Conservation (phyloP, 75 land plant species). For the Ceratopteris richardii region DNA sequence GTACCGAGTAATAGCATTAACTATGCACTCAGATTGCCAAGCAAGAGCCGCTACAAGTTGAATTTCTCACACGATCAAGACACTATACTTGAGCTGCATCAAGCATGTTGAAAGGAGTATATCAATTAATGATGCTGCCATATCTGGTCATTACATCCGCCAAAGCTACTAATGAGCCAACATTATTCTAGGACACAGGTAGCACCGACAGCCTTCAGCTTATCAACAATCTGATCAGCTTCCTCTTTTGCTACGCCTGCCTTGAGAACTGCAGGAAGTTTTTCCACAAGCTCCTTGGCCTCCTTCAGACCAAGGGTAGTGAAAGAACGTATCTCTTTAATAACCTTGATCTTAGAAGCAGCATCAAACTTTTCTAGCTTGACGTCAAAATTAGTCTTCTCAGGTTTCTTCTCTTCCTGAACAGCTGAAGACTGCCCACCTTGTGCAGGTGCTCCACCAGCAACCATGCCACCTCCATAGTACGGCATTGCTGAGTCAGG, state of each 20-base stretch:
- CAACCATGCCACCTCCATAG: constrained; percentile 31
- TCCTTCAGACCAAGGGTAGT: constrained; percentile 71
- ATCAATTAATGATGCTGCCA: too few species aligned
- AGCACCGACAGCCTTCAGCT: constrained; percentile 58
- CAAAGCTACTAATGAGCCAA: too few species aligned
- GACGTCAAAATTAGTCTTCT: constrained; percentile 68
- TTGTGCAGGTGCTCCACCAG: constrained; percentile 17
- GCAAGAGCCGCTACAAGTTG: too few species aligned
- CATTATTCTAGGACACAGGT: constrained; percentile 55
- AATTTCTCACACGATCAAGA: too few species aligned
- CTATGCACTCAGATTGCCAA: too few species aligned
- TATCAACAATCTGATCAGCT: constrained; percentile 46
- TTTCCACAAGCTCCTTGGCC: constrained; percentile 85
- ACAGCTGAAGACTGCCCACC: constrained; percentile 20
- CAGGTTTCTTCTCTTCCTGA: constrained; percentile 53
- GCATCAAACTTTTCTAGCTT: constrained; percentile 81
- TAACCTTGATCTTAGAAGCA: constrained; percentile 71
- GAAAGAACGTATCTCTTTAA: constrained; percentile 61
- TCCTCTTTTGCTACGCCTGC: constrained; percentile 63
- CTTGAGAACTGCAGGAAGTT: constrained; percentile 56
- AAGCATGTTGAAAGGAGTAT: too few species aligned
- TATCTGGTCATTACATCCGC: too few species aligned
- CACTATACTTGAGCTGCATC: too few species aligned
- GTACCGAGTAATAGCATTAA: too few species aligned
- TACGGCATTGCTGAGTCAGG: constrained; percentile 36